Conservation (phyloP, 805 yeast species). For the Dipodascus albidus region DNA sequence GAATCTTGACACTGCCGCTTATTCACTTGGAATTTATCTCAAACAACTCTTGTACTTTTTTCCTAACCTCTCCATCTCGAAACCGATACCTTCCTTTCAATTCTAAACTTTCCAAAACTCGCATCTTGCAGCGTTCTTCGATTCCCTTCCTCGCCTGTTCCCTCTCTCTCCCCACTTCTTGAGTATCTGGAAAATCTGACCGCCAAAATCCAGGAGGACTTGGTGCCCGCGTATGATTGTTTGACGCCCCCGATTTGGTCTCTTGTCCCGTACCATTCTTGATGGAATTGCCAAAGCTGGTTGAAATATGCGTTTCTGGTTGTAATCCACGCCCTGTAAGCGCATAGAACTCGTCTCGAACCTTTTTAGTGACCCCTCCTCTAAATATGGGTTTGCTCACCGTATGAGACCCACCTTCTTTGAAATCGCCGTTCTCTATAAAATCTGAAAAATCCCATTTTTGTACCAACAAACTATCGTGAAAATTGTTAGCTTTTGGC, state of each 20-base stretch:
- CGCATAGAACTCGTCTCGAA: conserved; percentile 28
- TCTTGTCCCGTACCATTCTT: neutral
- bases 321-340: conserved; percentile 21
- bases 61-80: conserved; percentile 18
- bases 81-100: conserved; percentile 35
- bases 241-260: neutral
- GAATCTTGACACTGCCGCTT: too few relatives aligned
- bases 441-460: conserved; percentile 31
- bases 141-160: conserved; percentile 25
- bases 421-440: conserved; percentile 25
- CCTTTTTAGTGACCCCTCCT: conserved; percentile 24
- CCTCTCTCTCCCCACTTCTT: conserved; percentile 33
- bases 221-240: conserved; percentile 25
- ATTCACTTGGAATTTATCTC: too few relatives aligned
- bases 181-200: conserved; percentile 49
- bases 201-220: conserved; percentile 52
- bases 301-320: conserved; percentile 19
- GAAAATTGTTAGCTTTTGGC: too few relatives aligned
- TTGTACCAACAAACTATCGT: neutral
- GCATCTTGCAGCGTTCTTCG: conserved; percentile 30
- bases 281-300: conserved; percentile 15
- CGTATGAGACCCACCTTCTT: conserved; percentile 23
- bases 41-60: neutral
- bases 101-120: conserved; percentile 33
- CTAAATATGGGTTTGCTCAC: conserved; percentile 25